Conservation (phyloP, 768 basidiomycete genomes). For the Boletus rubroflammeus region DNA sequence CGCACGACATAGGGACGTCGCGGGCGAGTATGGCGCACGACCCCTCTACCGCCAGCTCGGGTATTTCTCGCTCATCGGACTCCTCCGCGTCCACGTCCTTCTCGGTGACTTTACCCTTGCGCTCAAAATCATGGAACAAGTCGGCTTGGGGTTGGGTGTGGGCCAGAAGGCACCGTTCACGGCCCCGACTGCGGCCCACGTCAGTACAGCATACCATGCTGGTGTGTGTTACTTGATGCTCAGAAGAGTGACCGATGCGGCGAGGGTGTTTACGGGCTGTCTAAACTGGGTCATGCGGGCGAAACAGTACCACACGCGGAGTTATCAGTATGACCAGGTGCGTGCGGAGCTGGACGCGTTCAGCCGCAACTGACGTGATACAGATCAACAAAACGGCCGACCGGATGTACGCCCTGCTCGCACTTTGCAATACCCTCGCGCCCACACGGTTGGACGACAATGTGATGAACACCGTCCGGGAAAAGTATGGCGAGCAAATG, state of each 20-base stretch:
- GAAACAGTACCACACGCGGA: constrained; percentile 94
- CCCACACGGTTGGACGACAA: constrained; percentile 93
- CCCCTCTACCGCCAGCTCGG: constrained; percentile 94
- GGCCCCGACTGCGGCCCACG: constrained; percentile 94
- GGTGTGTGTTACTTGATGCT: constrained; percentile 97
- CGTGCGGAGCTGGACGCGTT: constrained; percentile 3
- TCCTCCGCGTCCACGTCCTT: constrained; percentile 92
- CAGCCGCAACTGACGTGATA: neutral
- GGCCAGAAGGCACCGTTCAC: constrained; percentile 93
- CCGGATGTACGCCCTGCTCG: constrained; percentile 94
- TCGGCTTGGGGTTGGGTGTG: constrained; percentile 88
- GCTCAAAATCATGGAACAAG: constrained; percentile 90
- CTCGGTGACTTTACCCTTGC: constrained; percentile 95
- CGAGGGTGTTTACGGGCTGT: constrained; percentile 87
- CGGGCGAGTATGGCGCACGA: constrained; percentile 87
- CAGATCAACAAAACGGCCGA: constrained; percentile 98
- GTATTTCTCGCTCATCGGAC: constrained; percentile 94
- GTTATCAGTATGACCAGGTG: constrained; percentile 95
- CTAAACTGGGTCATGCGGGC: constrained; percentile 95
- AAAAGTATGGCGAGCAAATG: constrained; percentile 90
- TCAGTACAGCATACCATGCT: constrained; percentile 92
- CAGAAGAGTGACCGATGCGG: constrained; percentile 91
- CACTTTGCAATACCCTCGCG: constrained; percentile 89
- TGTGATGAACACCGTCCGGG: constrained; percentile 88
- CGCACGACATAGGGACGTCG: constrained; percentile 57